These are phyloP conservation scores for Aureobasidium sp. DNA, from an alignment of 2,329 filamentous ascomycete species.

Conservation along the genomic window DNA sequence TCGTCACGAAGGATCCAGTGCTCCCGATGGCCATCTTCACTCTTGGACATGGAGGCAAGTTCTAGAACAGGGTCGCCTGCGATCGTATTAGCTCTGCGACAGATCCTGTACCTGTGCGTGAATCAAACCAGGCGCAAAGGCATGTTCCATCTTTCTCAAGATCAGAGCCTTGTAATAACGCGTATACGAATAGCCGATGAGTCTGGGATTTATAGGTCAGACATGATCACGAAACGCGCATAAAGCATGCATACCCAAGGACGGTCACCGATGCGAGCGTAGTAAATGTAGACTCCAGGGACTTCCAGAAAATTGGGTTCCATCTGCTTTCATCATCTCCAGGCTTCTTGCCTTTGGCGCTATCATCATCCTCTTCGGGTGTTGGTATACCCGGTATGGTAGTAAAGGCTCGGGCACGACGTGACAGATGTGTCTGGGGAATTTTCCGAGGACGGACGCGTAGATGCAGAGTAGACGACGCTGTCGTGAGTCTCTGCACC, in stretches of 20 bases:
- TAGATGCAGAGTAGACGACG: not conserved
- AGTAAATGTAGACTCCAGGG: not conserved
- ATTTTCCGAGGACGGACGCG: not conserved
- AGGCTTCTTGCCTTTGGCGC: not conserved
- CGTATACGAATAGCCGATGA: constrained; percentile 38
- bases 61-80: constrained; percentile 59
- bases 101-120: not conserved
- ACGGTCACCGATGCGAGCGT: constrained; percentile 7
- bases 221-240: not conserved
- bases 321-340: not conserved
- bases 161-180: constrained; percentile 77
- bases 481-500: not conserved
- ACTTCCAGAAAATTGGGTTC: constrained; percentile 12
- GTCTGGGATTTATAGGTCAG: constrained; percentile 1
- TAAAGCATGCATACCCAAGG: not conserved
- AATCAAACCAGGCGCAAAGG: constrained; percentile 77
- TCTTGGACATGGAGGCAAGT: constrained; percentile 45
- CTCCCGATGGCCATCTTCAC: constrained; percentile 17
- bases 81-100: not conserved
- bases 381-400: constrained; percentile 5
- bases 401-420: not conserved
- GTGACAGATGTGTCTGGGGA: not conserved
- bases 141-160: constrained; percentile 83
- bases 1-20: constrained; percentile 39
- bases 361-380: constrained; percentile 8